Evolutionary conservation across 2,329 filamentous ascomycete species (phyloP).

Genomic region (Fusarium sambucinum): DNA sequence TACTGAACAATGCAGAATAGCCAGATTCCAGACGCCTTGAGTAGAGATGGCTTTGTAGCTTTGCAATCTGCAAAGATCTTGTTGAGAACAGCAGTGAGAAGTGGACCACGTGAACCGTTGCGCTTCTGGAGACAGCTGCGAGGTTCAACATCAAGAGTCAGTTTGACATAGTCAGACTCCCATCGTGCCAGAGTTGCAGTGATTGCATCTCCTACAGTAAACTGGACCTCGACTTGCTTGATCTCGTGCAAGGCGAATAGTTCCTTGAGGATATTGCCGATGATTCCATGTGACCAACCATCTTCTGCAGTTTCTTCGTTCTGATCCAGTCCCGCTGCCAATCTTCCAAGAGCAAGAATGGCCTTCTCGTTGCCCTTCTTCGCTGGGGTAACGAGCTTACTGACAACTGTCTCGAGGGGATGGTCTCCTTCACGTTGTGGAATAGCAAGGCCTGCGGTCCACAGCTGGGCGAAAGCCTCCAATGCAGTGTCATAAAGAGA

Average conservation of each 20-base stretch:
- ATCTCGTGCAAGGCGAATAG: conserved; percentile 85
- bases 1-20: conserved; percentile 91
- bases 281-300: conserved; percentile 54
- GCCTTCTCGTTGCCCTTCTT: conserved; percentile 86
- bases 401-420: conserved; percentile 62
- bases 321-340: conserved; percentile 73
- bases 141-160: conserved; percentile 80
- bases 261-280: conserved; percentile 71
- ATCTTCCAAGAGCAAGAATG: conserved; percentile 81
- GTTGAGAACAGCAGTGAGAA: conserved; percentile 70
- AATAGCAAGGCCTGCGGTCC: conserved; percentile 59
- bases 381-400: conserved; percentile 74
- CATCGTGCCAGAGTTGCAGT: conserved; percentile 82
- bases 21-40: conserved; percentile 96
- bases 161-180: conserved; percentile 82
- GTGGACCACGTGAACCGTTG: conserved; percentile 55
- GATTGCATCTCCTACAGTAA: conserved; percentile 89
- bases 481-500: conserved; percentile 60
- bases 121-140: conserved; percentile 49
- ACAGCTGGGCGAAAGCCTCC: conserved; percentile 61
- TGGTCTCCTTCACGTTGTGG: conserved; percentile 49
- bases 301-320: conserved; percentile 38
- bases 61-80: conserved; percentile 83
- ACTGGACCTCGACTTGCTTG: conserved; percentile 87
- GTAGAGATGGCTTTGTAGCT: conserved; percentile 86